A percentile compares a stretch with the other conserved stretches of the same genome.
Conservation (phyloP, 2,329 filamentous ascomycete species). For the Colletotrichum sp. region DNA sequence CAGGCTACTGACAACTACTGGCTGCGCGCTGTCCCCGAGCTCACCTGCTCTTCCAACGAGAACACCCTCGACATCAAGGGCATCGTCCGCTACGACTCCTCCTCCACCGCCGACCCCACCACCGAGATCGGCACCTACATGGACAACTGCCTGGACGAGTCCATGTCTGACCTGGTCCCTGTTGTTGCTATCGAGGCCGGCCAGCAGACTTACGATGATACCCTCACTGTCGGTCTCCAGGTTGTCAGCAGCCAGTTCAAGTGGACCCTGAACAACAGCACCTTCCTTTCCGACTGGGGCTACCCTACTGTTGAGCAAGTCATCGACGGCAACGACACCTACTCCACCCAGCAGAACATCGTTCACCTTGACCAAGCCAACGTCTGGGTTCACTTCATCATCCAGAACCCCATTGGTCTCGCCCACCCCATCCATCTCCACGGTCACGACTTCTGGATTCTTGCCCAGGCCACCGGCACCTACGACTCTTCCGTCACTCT, state of each 20-base stretch:
- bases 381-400: constrained; percentile 36
- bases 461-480: constrained; percentile 25
- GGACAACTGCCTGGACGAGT: constrained; percentile 38
- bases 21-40: constrained; percentile 51
- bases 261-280: constrained; percentile 53
- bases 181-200: constrained; percentile 34
- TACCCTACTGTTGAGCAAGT: constrained; percentile 41
- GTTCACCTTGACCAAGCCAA: constrained; percentile 24
- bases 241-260: constrained; percentile 40
- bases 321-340: constrained; percentile 17
- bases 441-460: constrained; percentile 42
- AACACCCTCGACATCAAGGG: constrained; percentile 50
- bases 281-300: constrained; percentile 50
- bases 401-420: constrained; percentile 31
- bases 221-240: constrained; percentile 27
- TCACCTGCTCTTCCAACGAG: constrained; percentile 43
- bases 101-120: constrained; percentile 26
- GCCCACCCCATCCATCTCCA: constrained; percentile 56
- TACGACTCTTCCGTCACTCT: constrained; percentile 26
- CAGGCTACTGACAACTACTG: constrained; percentile 46
- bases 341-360: constrained; percentile 26
- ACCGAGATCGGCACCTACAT: constrained; percentile 27
- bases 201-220: constrained; percentile 30
- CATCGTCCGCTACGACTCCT: constrained; percentile 48
- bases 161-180: constrained; percentile 35